Base-by-base conservation (phyloP, 305 asterid species). In the Ajuga reptans region DNA sequence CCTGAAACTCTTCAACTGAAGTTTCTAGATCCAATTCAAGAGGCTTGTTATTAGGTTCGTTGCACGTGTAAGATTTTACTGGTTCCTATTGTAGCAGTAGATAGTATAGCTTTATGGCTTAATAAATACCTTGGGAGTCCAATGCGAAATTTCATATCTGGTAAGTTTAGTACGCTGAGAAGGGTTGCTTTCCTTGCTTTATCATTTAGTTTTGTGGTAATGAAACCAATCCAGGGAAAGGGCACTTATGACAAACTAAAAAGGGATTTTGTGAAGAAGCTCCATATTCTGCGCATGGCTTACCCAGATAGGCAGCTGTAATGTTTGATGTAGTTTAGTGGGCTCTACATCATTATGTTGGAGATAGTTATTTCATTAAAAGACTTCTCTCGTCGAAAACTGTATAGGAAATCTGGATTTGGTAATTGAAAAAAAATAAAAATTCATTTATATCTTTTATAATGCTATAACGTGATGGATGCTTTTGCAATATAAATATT, bases 1-100 rank as follows among this genome's bases (percentile, higher is more conserved):
- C 17, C 21, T 39, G 57, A 56, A 65, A 58, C 73, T 41, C 50
- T 34, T 64, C 6, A 49, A 14, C 18, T 49, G 60, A 33, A 27
- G 21, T 56, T 68, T 64, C 54, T 45, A 56, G 54, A 43, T 59
- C 65, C 53, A 31, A 34, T 51, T 53, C 27, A 52, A 37, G 57
- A 29, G 72, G 72, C 49, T 51, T 64, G 62, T 12, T 51, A 11
- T 33, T 75, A 14, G 64, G 52, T 33, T 10, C 46, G 43, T 51
- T 10, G 33, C 60, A 34, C 6, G 33, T 3, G n/a, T 56, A 50
- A 72, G 75, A 31, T 74, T 37, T 69, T 24, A 51, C 60, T 33
- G 70, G 17, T 52, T 68, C 52, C 37, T 21, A 0, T 51, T 8
- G 52, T 50, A 36, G 68, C 46, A 16, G 45, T 31, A 24, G 69